Conservation (phyloP, 345 rosid genomes). For the Eucalyptus cloeziana region DNA sequence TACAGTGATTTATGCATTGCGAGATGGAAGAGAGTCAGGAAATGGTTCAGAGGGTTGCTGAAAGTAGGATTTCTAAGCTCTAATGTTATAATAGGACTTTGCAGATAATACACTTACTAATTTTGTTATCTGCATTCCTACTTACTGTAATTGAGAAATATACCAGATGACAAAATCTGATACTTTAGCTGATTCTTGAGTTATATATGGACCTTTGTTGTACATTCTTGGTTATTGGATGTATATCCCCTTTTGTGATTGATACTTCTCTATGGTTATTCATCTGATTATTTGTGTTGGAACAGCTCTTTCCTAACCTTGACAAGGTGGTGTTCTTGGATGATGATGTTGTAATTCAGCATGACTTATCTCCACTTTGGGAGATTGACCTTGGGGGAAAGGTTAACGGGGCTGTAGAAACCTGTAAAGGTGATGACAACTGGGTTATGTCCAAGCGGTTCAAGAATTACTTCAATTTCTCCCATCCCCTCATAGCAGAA, state of each 20-base stretch:
- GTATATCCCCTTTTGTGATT: background rate
- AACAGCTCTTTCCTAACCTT: slow-evolving; percentile 93
- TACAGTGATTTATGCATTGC: background rate
- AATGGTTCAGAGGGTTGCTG: background rate
- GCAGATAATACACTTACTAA: background rate
- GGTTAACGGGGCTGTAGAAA: slow-evolving; percentile 98
- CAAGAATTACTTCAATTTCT: slow-evolving; percentile 95
- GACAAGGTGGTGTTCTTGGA: slow-evolving; percentile 95
- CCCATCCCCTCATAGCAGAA: slow-evolving; percentile 86
- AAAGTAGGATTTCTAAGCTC: background rate
- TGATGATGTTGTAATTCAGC: slow-evolving; percentile 92
- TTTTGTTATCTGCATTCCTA: background rate
- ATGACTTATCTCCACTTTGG: slow-evolving; percentile 90
- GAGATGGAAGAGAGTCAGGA: background rate
- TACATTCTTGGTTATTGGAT: background rate
- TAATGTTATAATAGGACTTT: background rate
- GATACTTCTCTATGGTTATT: background rate
- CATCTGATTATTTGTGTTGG: slow-evolving; percentile 1
- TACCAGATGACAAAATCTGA: background rate
- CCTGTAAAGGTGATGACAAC: slow-evolving; percentile 91
- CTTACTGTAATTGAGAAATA: background rate
- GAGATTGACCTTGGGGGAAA: slow-evolving; percentile 81
- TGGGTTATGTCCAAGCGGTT: slow-evolving; percentile 99
- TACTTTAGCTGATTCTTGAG: background rate
- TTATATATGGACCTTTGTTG: background rate